Conservation (phyloP, 345 rosid genomes). For the Odontarrhena argentea region DNA sequence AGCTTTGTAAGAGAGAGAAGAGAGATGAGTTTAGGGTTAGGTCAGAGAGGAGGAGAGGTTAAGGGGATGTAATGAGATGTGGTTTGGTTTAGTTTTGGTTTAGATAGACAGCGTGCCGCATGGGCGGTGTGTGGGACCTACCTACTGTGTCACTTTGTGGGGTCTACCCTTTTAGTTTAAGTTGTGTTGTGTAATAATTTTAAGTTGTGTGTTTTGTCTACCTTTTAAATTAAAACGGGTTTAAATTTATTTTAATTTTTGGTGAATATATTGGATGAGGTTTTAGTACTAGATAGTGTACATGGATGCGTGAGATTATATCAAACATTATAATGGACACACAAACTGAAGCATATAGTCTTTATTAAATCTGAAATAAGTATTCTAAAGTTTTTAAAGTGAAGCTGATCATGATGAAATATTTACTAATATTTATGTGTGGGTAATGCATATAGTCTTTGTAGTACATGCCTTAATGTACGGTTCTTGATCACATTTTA, state of each 20-base stretch:
- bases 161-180: slow-evolving; percentile 41
- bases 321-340: slow-evolving; percentile 31
- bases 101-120: slow-evolving; percentile 67
- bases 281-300: slow-evolving; percentile 33
- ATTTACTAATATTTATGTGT: slow-evolving; percentile 20
- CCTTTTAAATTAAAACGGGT: slow-evolving; percentile 3
- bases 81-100: slow-evolving; percentile 57
- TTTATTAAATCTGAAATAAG: slow-evolving; percentile 1
- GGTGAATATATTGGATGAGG: slow-evolving; percentile 32
- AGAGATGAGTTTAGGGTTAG: slow-evolving; percentile 37
- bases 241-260: background rate
- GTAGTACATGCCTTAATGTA: slow-evolving; percentile 38
- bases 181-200: slow-evolving; percentile 31
- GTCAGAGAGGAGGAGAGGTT: slow-evolving; percentile 62
- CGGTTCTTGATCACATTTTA: slow-evolving; percentile 28
- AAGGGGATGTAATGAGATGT: slow-evolving; percentile 49
- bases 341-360: slow-evolving; percentile 31
- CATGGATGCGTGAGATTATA: slow-evolving; percentile 36
- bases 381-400: background rate
- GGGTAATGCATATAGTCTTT: background rate
- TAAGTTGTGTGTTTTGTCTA: slow-evolving; percentile 31
- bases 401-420: slow-evolving; percentile 21
- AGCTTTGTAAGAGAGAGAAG: slow-evolving; percentile 28
- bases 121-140: slow-evolving; percentile 73
- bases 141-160: slow-evolving; percentile 39